Percentiles rank a stretch among this genome's conserved stretches.
phyloP scores from a whole-genome alignment of 306 rosid species.

The Morella rubra region DNA sequence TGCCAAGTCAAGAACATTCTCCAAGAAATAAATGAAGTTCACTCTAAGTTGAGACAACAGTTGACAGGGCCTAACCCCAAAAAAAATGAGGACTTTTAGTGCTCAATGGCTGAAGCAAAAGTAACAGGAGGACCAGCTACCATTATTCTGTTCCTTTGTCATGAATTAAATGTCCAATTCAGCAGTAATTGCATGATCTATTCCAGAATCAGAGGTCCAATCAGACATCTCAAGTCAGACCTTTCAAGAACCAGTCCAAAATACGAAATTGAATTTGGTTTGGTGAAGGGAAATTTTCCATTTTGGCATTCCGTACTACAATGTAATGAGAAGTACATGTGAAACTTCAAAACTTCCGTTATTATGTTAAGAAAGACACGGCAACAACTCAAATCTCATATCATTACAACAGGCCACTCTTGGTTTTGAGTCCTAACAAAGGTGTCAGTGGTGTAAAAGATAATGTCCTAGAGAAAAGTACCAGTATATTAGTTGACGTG shows the following conservation, averaged over 20 bases:
- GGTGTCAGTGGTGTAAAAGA: not conserved
- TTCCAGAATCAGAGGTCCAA: not conserved
- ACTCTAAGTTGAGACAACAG: not conserved
- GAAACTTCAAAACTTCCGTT: not conserved
- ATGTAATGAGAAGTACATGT: not conserved
- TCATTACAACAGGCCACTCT: not conserved
- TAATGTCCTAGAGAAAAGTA: not conserved
- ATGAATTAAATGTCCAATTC: not conserved
- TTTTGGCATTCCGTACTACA: not conserved
- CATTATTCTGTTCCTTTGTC: not conserved
- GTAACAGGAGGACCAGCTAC: conserved; percentile 13
- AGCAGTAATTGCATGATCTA: not conserved
- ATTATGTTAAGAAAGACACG: not conserved
- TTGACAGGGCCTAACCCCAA: not conserved
- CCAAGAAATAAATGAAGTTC: conserved; percentile 8
- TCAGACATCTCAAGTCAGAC: not conserved
- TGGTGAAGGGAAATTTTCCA: not conserved
- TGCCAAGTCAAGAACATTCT: not conserved
- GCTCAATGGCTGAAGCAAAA: conserved; percentile 16
- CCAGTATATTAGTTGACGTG: no score
- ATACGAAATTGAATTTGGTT: no score
- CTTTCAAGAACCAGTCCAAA: no score
- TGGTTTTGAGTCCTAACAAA: not conserved
- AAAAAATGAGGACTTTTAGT: conserved; percentile 3
- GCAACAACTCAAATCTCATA: not conserved